Evolutionary conservation across 176 grass and related monocot genomes (phyloP).

Genomic region (Musa beccarii): DNA sequence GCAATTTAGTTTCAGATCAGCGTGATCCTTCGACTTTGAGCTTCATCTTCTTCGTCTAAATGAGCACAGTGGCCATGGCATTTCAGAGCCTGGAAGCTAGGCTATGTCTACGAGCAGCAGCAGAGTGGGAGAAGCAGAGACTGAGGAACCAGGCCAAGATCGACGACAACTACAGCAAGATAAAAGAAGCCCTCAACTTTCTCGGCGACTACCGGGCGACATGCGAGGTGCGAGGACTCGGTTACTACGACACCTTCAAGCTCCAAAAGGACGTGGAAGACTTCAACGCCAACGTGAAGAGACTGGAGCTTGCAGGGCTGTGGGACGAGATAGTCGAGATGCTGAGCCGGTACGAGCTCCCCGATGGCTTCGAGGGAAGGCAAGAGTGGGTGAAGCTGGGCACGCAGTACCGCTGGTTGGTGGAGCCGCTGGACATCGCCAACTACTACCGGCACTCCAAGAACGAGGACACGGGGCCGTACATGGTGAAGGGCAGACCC

Average conservation of each 20-base stretch:
- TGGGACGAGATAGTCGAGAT: slow-evolving; percentile 97
- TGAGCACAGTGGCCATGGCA: neutral
- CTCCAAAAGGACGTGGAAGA: slow-evolving; percentile 68
- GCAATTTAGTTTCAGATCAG: no score
- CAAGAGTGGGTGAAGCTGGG: slow-evolving; percentile 73
- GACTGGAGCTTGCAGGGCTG: slow-evolving; percentile 65
- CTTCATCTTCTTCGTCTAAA: neutral
- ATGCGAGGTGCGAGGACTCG: slow-evolving; percentile 45
- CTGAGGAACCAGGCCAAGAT: slow-evolving; percentile 68
- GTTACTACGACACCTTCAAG: slow-evolving; percentile 91
- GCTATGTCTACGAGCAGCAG: slow-evolving; percentile 51
- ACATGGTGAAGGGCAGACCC: slow-evolving; percentile 70
- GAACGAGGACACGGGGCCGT: slow-evolving; percentile 82
- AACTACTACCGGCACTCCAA: slow-evolving; percentile 96
- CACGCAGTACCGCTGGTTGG: slow-evolving; percentile 56
- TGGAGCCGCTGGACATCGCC: slow-evolving; percentile 94
- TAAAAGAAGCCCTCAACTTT: slow-evolving; percentile 46
- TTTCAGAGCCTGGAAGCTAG: slow-evolving; percentile 71
- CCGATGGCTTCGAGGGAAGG: slow-evolving; percentile 60
- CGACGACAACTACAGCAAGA: slow-evolving; percentile 62
- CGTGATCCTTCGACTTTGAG: no score
- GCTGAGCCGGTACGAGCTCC: slow-evolving; percentile 64
- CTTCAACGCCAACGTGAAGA: slow-evolving; percentile 72
- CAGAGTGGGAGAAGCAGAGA: slow-evolving; percentile 84
- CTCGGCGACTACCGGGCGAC: slow-evolving; percentile 54